Evolutionary conservation across 805 yeast genomes (phyloP).

Genomic region (Ogataea paraovalis): DNA sequence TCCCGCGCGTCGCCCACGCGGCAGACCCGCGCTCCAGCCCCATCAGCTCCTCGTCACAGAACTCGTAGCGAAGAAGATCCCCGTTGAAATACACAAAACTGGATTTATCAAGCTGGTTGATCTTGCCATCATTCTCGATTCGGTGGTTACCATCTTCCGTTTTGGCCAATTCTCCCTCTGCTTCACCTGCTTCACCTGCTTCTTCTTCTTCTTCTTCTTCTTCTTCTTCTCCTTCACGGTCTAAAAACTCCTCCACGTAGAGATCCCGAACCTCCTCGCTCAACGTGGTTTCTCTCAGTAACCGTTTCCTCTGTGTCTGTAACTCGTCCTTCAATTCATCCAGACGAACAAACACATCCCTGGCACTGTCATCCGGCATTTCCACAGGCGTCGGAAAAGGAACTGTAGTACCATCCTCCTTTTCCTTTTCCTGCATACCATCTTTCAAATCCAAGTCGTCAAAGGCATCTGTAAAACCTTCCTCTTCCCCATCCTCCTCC

Average conservation of each 20-base stretch:
- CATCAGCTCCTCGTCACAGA: constrained; percentile 10
- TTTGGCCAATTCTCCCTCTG: neutral
- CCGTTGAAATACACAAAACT: constrained; percentile 18
- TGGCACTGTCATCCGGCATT: neutral
- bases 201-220: neutral
- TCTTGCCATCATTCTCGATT: neutral
- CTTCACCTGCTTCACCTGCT: neutral
- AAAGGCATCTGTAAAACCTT: neutral
- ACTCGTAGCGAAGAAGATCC: constrained; percentile 8
- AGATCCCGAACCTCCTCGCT: neutral
- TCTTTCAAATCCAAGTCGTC: neutral
- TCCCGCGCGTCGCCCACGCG: neutral
- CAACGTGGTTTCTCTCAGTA: neutral
- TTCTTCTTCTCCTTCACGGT: neutral
- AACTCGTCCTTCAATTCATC: neutral
- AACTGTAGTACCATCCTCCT: too few relatives aligned
- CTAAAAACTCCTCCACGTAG: neutral
- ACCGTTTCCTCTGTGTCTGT: neutral
- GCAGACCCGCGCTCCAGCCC: neutral
- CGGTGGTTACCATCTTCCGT: neutral
- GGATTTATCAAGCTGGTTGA: neutral
- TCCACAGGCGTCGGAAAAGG: too few relatives aligned
- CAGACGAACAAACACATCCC: neutral
- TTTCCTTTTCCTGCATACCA: too few relatives aligned
- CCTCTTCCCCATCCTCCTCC: neutral